Conservation (phyloP, 495 filamentous ascomycete species). For the Entonaema liquescens region DNA sequence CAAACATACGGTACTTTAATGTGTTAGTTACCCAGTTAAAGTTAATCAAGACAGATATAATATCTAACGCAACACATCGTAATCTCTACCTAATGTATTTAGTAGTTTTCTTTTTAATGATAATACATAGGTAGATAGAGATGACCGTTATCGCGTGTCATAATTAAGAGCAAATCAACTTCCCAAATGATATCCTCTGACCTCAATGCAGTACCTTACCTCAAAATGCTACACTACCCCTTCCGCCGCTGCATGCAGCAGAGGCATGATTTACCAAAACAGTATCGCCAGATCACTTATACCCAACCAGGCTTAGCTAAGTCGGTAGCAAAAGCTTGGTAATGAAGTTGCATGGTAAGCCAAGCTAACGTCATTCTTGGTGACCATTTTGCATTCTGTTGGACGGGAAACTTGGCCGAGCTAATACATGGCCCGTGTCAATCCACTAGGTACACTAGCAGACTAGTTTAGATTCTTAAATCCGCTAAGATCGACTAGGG, state of each 20-base stretch:
- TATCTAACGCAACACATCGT: slow-evolving; percentile 17
- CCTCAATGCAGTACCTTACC: slow-evolving; percentile 5
- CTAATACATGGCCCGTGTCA: slow-evolving; percentile 16
- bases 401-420: slow-evolving; percentile 17
- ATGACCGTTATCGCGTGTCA: slow-evolving; percentile 9
- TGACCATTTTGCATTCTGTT: slow-evolving; percentile 20
- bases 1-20: slow-evolving; percentile 14
- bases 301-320: slow-evolving; percentile 25
- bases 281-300: slow-evolving; percentile 4
- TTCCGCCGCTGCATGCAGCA: slow-evolving; percentile 27
- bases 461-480: slow-evolving; percentile 22
- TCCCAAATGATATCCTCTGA: slow-evolving; percentile 18
- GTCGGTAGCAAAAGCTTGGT: slow-evolving; percentile 37
- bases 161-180: neutral
- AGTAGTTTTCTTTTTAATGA: neutral
- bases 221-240: slow-evolving; percentile 24
- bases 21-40: slow-evolving; percentile 12
- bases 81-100: slow-evolving; percentile 8
- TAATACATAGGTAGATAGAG: neutral
- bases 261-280: neutral
- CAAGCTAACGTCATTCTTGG: slow-evolving; percentile 36
- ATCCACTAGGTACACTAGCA: too few species aligned
- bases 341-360: slow-evolving; percentile 25
- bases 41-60: slow-evolving; percentile 17
- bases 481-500: slow-evolving; percentile 30